Evolutionary conservation across 495 filamentous ascomycete genomes (phyloP), one percentile per base, ranked within the genome.

Genomic region (Penicillium waksmanii): DNA sequence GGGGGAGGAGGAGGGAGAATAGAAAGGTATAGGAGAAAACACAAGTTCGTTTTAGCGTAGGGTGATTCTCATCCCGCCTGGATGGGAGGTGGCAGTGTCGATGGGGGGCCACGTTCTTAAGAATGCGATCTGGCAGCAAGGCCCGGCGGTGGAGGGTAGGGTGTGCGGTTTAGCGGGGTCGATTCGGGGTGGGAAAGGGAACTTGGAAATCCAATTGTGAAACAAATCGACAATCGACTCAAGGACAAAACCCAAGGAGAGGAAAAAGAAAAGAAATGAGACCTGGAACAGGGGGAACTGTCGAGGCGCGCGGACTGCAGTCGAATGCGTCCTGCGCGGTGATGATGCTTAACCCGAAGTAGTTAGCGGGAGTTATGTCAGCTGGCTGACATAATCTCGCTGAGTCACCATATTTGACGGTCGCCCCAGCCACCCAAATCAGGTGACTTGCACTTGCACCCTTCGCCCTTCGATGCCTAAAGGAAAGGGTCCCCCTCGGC

Each of bases 101-200:
- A 52, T 58, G 52, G 40, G 58, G 57, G 55, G 52, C 43, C 53
- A 62, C 57, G 66, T 64, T 68, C 61, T 62, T 60, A 11, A 48
- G 66, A 67, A 69, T 67, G 73, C 69, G 69, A 75, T 67, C 66
- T 73, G 66, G 71, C 67, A 62, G 67, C 55, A 75, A 60, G 61
- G 15, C 31, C 46, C 46, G 46, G 19, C 11, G 21, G 57, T 46
- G 47, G 55, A 56, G 60, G 53, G 57, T 56, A 47, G 53, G 40
- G 27, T 9, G 27, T 40, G 61, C 33, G 49, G 25, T 46, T 38
- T 40, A 47, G 51, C 51, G 57, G 55, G 40, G 52, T 35, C 35
- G 57, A 31, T 17, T 40, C 15, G 27, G 44, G 60, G 31, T 25
- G 44, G 19, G 7, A 23, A 2, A 13, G 25, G 44, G 15, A 46